phyloP scores from a whole-genome alignment of 345 rosid species.

The Trapa incisa region DNA sequence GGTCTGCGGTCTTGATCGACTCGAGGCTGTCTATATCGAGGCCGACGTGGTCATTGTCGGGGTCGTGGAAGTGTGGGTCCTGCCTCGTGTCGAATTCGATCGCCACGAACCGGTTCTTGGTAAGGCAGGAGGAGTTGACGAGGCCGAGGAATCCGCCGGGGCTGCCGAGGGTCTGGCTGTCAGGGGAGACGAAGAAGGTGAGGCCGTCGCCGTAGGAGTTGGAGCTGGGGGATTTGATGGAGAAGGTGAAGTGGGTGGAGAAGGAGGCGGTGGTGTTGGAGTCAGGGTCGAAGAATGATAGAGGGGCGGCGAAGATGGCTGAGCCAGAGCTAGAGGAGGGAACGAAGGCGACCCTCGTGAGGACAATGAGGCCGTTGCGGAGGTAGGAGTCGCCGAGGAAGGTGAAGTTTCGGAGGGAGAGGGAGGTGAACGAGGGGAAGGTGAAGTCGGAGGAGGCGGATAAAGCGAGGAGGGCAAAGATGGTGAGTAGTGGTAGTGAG shows the following conservation, averaged over 20 bases:
- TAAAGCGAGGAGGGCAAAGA: background rate
- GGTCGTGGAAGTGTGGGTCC: conserved; percentile 55
- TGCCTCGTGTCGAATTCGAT: conserved; percentile 70
- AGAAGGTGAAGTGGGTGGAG: conserved; percentile 63
- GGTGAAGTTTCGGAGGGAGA: conserved; percentile 59
- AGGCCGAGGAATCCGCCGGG: conserved; percentile 75
- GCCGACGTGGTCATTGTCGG: conserved; percentile 61
- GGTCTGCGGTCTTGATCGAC: conserved; percentile 59
- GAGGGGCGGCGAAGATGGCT: conserved; percentile 53
- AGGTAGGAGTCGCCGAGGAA: conserved; percentile 91
- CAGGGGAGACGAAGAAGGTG: conserved; percentile 74
- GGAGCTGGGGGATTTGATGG: conserved; percentile 44
- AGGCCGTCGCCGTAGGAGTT: conserved; percentile 74
- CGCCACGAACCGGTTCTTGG: conserved; percentile 73
- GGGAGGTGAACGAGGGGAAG: conserved; percentile 41
- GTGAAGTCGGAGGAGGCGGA: conserved; percentile 10
- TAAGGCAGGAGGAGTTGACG: conserved; percentile 56
- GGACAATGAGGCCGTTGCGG: conserved; percentile 62
- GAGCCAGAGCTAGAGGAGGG: conserved; percentile 86
- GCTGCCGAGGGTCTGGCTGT: conserved; percentile 56
- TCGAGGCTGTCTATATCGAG: conserved; percentile 58
- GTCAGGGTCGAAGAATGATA: conserved; percentile 53
- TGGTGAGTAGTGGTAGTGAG: background rate
- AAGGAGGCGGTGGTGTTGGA: conserved; percentile 79
- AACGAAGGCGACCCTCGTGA: conserved; percentile 66